phyloP scores from a whole-genome alignment of 108 stramenopile species.

The Discostella pseudostelligera region DNA sequence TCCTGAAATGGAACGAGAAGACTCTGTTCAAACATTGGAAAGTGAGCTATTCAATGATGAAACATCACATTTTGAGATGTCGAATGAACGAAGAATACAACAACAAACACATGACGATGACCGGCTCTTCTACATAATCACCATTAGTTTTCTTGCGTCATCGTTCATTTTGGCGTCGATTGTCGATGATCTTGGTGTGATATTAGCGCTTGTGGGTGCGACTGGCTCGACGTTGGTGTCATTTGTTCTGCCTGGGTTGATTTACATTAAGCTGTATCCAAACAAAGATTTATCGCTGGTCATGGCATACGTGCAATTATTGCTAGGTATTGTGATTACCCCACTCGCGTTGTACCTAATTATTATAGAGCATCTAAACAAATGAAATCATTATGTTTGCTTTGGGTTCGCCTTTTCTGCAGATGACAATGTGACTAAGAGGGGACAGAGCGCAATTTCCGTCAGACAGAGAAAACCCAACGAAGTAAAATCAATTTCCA shows the following conservation, averaged over 20 bases:
- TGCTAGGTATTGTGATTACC: constrained; percentile 46
- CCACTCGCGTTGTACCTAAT: constrained; percentile 49
- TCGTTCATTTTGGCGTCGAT: constrained; percentile 56
- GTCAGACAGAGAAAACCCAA: too few species aligned
- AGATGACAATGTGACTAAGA: too few species aligned
- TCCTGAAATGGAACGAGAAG: not conserved
- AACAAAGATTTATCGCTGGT: constrained; percentile 13
- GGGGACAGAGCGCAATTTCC: too few species aligned
- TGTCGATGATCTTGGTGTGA: constrained; percentile 50
- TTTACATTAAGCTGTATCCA: constrained; percentile 51
- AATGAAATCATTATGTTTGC: constrained; percentile 4
- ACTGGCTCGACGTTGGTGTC: constrained; percentile 70
- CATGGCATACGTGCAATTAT: constrained; percentile 42
- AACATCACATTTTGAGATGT: constrained; percentile 11
- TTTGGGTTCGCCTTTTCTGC: not conserved
- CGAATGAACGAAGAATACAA: not conserved
- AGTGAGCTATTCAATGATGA: not conserved
- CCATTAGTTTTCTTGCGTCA: constrained; percentile 41
- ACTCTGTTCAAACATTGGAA: not conserved
- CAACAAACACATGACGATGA: constrained; percentile 11
- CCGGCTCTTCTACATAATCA: constrained; percentile 43
- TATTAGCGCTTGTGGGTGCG: constrained; percentile 68
- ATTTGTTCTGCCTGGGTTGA: constrained; percentile 66
- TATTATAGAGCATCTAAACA: not conserved
- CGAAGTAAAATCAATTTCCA: too few species aligned